These are phyloP conservation scores for Claviceps spartinae DNA, from an alignment of 2,329 filamentous ascomycete species.

Conservation along the genomic window DNA sequence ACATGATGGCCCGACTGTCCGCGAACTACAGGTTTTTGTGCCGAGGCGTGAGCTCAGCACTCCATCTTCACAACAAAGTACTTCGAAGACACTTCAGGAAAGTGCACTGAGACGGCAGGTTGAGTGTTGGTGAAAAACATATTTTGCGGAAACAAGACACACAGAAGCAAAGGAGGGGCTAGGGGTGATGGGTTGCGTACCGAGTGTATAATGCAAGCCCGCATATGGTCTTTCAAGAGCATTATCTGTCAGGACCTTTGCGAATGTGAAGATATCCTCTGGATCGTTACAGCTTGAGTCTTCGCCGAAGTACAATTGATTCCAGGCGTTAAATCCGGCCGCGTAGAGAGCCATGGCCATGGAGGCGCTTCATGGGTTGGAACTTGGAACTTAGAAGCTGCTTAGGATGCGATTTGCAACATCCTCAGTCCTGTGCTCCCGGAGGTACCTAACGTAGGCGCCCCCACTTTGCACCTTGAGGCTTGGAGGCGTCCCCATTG, in stretches of 20 bases:
- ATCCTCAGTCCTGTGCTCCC: no score
- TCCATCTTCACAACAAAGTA: background rate
- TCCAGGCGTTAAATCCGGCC: slow-evolving; percentile 45
- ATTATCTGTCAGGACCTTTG: slow-evolving; percentile 24
- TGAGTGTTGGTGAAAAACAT: background rate
- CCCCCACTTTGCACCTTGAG: no score
- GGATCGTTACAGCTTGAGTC: slow-evolving; percentile 19
- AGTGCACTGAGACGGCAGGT: background rate
- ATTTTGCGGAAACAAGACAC: background rate
- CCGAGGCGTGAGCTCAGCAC: background rate
- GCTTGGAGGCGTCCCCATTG: no score
- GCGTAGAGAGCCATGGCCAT: slow-evolving; percentile 43
- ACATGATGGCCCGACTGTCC: background rate
- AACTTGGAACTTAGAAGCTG: background rate
- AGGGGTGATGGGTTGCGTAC: slow-evolving; percentile 16
- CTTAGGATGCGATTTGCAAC: no score
- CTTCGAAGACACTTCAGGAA: background rate
- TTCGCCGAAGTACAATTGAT: slow-evolving; percentile 32
- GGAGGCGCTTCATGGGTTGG: background rate
- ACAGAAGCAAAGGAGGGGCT: background rate
- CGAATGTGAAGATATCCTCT: slow-evolving; percentile 32
- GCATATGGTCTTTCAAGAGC: slow-evolving; percentile 22
- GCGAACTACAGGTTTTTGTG: background rate
- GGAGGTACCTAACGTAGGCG: no score
- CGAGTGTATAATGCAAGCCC: slow-evolving; percentile 30